Evolutionary conservation across 2,329 filamentous ascomycete species (phyloP).

Genomic region (Stemphylium lycopersici): DNA sequence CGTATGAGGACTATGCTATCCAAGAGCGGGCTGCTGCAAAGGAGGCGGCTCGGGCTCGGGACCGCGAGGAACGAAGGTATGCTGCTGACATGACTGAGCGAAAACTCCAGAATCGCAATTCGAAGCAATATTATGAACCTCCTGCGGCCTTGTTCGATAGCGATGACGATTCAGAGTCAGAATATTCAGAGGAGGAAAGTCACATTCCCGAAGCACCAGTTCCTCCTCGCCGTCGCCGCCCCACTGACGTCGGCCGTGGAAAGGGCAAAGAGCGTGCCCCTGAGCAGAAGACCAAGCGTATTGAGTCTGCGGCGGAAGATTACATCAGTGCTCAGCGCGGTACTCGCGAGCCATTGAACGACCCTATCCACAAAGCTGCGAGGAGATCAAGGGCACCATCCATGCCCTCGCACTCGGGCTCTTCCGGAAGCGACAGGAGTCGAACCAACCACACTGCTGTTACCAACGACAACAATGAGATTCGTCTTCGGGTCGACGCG

Average conservation of each 20-base stretch:
- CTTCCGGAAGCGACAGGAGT: constrained; percentile 38
- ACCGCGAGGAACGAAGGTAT: not conserved
- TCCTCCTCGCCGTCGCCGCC: constrained; percentile 27
- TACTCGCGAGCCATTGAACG: constrained; percentile 30
- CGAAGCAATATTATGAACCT: constrained; percentile 18
- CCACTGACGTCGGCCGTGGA: constrained; percentile 29
- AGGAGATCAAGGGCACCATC: constrained; percentile 36
- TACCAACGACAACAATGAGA: constrained; percentile 40
- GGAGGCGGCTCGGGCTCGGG: constrained; percentile 3
- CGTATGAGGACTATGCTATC: constrained; percentile 16
- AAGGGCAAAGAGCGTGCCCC: constrained; percentile 26
- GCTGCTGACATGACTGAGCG: constrained; percentile 13
- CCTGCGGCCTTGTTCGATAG: constrained; percentile 22
- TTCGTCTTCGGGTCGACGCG: constrained; percentile 45
- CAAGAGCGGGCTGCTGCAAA: not conserved
- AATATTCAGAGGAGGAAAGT: constrained; percentile 10
- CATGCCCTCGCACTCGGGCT: constrained; percentile 38
- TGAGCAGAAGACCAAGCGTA: constrained; percentile 25
- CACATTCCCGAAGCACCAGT: constrained; percentile 8
- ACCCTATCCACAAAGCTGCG: constrained; percentile 38
- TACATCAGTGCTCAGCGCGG: constrained; percentile 42
- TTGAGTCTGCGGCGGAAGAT: constrained; percentile 30
- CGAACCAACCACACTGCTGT: constrained; percentile 36
- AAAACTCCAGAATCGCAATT: constrained; percentile 22
- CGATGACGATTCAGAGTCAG: constrained; percentile 14